Base-by-base conservation (phyloP, 2,329 filamentous ascomycete species). In the Beauveria sp. region DNA sequence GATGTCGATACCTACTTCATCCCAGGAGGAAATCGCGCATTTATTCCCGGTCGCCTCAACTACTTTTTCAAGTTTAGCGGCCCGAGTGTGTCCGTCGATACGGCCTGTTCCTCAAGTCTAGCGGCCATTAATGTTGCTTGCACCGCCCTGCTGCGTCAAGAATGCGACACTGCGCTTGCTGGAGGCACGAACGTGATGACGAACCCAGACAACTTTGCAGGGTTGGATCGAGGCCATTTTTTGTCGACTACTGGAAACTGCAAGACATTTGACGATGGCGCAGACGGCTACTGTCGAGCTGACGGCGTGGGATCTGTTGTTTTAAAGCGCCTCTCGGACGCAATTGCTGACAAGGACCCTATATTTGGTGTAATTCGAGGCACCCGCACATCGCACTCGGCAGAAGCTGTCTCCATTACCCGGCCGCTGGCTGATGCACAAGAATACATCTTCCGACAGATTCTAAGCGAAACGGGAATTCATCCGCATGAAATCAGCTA, bases 31-130 rank as follows among this genome's bases (percentile, higher is more conserved):
- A 43, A 45, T 5, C 72, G 77, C 5, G 76, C 75, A 14, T 79
- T 79, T 48, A 73, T 71, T 0, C 74, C 75, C 0, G 84, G 87
- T 16, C 80, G 88, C 10, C 88, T 91, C 70, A 91, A 90, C 74
- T 91, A 91, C 73, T 88, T 88, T 72, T 91, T 91, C 74, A 88
- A 89, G 67, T 91, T 90, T 73, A 85, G 81, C 50, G 89, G 89
- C 0, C 88, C 88, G 0, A 89, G 85, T 24, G 86, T 85, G 69
- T 89, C 83, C 58, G 80, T 91, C 52, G 89, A 92, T 67, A 91
- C 89, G n/a, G 89, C 89, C 4, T 92, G 89, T 69, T 91, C 89
- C 0, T 91, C 88, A 1, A 88, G 86, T 65, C 79, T 89, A 10
- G 87, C 88, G 3, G 88, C 88, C 0, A 86, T 92, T 52, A 85